Percentiles rank a stretch among this genome's conserved stretches.
Conservation (phyloP, 2,329 filamentous ascomycete species). For the Fusarium caatingaense region DNA sequence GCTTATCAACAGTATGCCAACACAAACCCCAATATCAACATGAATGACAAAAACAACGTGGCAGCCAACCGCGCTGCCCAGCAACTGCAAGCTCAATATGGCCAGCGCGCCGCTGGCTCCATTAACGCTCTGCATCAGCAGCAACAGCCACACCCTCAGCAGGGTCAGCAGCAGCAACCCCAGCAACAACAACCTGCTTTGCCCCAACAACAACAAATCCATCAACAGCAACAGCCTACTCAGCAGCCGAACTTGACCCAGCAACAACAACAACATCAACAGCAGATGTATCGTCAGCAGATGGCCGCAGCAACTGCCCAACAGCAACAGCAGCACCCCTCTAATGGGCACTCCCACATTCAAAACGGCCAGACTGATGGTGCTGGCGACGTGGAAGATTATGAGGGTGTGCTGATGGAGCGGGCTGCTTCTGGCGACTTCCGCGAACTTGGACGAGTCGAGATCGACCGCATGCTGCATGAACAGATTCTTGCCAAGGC, state of each 20-base stretch:
- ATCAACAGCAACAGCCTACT: conserved; percentile 41
- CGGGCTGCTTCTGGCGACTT: conserved; percentile 65
- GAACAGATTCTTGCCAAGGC: conserved; percentile 73
- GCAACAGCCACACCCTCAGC: conserved; percentile 45
- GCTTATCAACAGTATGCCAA: conserved; percentile 51
- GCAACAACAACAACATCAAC: conserved; percentile 50
- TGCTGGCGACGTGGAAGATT: conserved; percentile 68
- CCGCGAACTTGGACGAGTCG: conserved; percentile 67
- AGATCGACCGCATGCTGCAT: conserved; percentile 77
- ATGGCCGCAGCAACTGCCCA: conserved; percentile 39
- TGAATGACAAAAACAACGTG: conserved; percentile 53
- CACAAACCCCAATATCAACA: conserved; percentile 14
- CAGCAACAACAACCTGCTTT: conserved; percentile 33
- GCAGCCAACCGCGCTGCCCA: conserved; percentile 67
- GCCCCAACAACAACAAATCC: conserved; percentile 43
- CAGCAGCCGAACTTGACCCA: conserved; percentile 44
- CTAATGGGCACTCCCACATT: conserved; percentile 46
- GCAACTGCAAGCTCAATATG: conserved; percentile 70
- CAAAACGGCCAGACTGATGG: conserved; percentile 78
- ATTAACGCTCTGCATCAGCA: conserved; percentile 70
- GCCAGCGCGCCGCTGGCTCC: conserved; percentile 71
- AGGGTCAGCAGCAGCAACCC: conserved; percentile 28
- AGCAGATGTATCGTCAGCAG: conserved; percentile 51
- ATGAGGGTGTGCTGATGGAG: conserved; percentile 69
- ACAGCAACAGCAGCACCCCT: conserved; percentile 52